These are phyloP conservation scores for Cunninghamia lanceolata DNA, from an alignment of 75 land plant species.

Conservation along the genomic window DNA sequence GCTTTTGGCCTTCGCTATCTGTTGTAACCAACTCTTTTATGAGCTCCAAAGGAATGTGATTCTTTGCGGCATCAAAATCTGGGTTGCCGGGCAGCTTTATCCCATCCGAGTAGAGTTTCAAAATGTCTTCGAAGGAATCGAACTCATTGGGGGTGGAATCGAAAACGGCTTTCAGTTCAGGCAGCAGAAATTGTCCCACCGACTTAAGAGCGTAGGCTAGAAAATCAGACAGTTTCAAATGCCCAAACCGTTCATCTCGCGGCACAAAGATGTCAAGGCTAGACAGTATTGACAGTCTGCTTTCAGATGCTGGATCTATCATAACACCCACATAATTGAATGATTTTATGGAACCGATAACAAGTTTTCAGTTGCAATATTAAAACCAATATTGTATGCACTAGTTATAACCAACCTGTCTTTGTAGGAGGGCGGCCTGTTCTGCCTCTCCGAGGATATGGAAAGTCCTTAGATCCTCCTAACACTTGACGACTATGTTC, in stretches of 20 bases:
- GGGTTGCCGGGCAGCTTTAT: slow-evolving; percentile 18
- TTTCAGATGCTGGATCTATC: slow-evolving; percentile 65
- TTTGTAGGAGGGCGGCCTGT: slow-evolving; percentile 44
- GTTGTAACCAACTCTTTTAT: slow-evolving; percentile 35
- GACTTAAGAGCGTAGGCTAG: slow-evolving; percentile 34
- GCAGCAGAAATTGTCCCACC: slow-evolving; percentile 27
- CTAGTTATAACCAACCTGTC: slow-evolving; percentile 23
- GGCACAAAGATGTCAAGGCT: slow-evolving; percentile 65
- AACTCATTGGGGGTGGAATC: slow-evolving; percentile 55
- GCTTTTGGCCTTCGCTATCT: slow-evolving; percentile 19
- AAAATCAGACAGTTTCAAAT: slow-evolving; percentile 65
- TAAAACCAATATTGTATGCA: background rate
- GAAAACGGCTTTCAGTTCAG: slow-evolving; percentile 28
- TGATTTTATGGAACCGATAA: too few species aligned
- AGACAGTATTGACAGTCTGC: slow-evolving; percentile 27
- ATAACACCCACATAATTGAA: background rate
- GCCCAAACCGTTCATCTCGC: slow-evolving; percentile 77
- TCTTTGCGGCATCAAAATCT: slow-evolving; percentile 11
- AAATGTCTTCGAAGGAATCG: slow-evolving; percentile 53
- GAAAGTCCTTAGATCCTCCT: slow-evolving; percentile 36
- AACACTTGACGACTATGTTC: slow-evolving; percentile 30
- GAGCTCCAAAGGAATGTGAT: slow-evolving; percentile 37
- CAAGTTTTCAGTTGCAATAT: background rate
- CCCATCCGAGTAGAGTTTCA: slow-evolving; percentile 60
- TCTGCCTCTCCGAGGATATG: slow-evolving; percentile 56